These are phyloP conservation scores for Tylopilus felleus DNA, from an alignment of 768 basidiomycete species.

Conservation along the genomic window DNA sequence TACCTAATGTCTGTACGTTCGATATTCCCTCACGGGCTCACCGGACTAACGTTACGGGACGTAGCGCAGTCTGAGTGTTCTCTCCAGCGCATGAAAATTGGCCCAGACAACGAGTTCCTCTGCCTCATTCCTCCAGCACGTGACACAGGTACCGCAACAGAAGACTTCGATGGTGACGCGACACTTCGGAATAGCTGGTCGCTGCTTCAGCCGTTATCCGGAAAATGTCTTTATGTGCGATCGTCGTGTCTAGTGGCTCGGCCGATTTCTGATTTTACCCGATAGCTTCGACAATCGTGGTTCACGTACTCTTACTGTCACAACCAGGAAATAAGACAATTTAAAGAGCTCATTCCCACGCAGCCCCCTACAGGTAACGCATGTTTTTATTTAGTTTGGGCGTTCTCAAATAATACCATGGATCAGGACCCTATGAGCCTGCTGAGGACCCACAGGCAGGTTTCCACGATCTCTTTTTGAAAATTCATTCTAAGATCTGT, in stretches of 20 bases:
- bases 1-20: constrained; percentile 38
- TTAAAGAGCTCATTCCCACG: constrained; percentile 73
- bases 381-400: constrained; percentile 19
- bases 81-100: constrained; percentile 74
- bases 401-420: constrained; percentile 20
- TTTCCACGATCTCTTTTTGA: constrained; percentile 27
- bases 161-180: constrained; percentile 56
- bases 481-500: constrained; percentile 18
- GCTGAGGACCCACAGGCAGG: constrained; percentile 83
- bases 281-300: constrained; percentile 84
- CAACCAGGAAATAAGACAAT: constrained; percentile 92
- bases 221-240: constrained; percentile 83
- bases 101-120: constrained; percentile 64
- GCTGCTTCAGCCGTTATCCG: constrained; percentile 73
- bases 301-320: constrained; percentile 98
- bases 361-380: constrained; percentile 64
- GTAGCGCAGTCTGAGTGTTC: constrained; percentile 38
- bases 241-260: constrained; percentile 26
- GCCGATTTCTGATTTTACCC: constrained; percentile 32
- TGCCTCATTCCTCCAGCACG: constrained; percentile 74
- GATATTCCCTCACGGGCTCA: constrained; percentile 13
- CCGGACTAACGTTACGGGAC: constrained; percentile 13
- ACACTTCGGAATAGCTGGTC: constrained; percentile 80
- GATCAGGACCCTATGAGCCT: constrained; percentile 65
- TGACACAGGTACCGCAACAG: constrained; percentile 41